Evolutionary conservation across 176 grass and related monocot genomes (phyloP), one percentile per base, ranked within the genome.

Genomic region (Triticum urartu): DNA sequence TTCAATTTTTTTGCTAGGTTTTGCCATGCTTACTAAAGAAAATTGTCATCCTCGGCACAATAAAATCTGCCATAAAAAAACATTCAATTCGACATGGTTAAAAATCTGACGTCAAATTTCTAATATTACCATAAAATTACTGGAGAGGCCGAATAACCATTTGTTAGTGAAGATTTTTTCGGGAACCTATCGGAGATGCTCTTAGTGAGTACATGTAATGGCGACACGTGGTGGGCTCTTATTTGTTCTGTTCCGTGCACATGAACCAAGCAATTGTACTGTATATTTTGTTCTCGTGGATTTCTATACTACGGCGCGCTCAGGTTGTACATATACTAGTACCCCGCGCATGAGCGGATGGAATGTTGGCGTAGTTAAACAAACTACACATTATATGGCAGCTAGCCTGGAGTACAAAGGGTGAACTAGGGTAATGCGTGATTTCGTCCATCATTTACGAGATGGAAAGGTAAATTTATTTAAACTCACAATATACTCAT

Each of bases 221-320:
- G 34, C 25, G 48, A 70, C 75, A 86, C 66, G 15, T 86, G 34
- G 84, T 61, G 50, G 6, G 15, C 24, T 71, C 4, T 35, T 25
- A 33, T 61, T 86, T 79, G 66, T 63, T 18, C 52, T 28, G 54
- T 68, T 59, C 6, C 4, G 7, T 18, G 65, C 67, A 80, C 77
- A 86, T 28, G 84, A 79, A 79, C 36, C 78, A 30, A 80, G 24
- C n/a, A 64, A 79, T 42, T 79, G 58, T 39, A 79, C 26, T 79
- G 58, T 40, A 64, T 64, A 64, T 5, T 9, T 77, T 11, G 10
- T 64, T 59, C 21, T 40, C 58, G n/a, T 17, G 35, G 22, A 3
- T 61, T 79, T 17, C n/a, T 15, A 18, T 79, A 28, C 59, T 45
- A 21, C 33, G 17, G 21, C 15, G 50, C 34, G 18, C 68, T 21